These are phyloP conservation scores for Curvularia verruculosa DNA, from an alignment of 2,329 filamentous ascomycete species.

Conservation along the genomic window DNA sequence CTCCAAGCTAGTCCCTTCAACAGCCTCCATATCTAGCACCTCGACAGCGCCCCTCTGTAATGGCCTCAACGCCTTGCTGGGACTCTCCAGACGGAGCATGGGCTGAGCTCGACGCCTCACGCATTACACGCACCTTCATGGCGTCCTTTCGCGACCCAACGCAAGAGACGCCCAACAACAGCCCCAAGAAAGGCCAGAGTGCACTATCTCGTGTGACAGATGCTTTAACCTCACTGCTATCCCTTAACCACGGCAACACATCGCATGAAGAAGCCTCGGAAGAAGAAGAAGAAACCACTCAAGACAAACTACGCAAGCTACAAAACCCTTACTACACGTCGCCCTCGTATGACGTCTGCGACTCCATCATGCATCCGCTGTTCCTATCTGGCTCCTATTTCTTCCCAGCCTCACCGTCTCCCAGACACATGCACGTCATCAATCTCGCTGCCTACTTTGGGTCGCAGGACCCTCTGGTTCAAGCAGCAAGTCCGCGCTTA, in stretches of 20 bases:
- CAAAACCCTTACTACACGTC: conserved; percentile 11
- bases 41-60: neutral
- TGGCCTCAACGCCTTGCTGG: conserved; percentile 11
- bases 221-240: neutral
- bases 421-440: conserved; percentile 18
- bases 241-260: neutral
- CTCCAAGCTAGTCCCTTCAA: neutral
- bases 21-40: neutral
- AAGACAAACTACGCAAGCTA: neutral
- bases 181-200: neutral
- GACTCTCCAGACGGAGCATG: conserved; percentile 22
- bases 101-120: conserved; percentile 8
- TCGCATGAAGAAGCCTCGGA: neutral
- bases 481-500: conserved; percentile 18
- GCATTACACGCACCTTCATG: conserved; percentile 14
- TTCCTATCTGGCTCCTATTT: neutral
- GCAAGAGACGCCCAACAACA: neutral
- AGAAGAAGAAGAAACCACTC: neutral
- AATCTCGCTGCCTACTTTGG: conserved; percentile 11
- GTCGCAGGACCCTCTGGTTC: neutral
- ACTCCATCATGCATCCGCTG: conserved; percentile 8
- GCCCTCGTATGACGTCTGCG: conserved; percentile 12
- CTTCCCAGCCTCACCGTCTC: conserved; percentile 5
- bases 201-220: conserved; percentile 4
- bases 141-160: conserved; percentile 8